Percentiles rank a stretch among this genome's conserved stretches.
Conservation (phyloP, 2,329 filamentous ascomycete genomes). For the Cladophialophora psammophila region DNA sequence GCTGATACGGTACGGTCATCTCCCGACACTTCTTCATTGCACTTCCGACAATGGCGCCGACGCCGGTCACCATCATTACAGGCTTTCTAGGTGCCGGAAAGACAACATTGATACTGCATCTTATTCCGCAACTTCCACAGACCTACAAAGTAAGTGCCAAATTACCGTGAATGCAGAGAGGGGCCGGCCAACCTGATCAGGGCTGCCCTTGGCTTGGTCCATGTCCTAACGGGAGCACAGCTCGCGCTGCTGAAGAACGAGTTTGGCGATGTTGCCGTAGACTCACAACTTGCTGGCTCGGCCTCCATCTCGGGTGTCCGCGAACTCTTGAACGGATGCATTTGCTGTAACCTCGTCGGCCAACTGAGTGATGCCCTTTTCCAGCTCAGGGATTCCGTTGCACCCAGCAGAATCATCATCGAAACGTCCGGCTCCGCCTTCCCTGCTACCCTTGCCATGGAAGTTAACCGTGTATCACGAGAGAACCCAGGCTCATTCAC, state of each 20-base stretch:
- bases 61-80: constrained; percentile 92
- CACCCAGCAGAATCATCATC: constrained; percentile 86
- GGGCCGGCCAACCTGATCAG: background rate
- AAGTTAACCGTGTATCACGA: constrained; percentile 80
- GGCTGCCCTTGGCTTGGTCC: background rate
- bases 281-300: constrained; percentile 86
- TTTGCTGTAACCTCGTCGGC: constrained; percentile 98
- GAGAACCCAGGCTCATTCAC: constrained; percentile 68
- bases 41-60: constrained; percentile 65
- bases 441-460: constrained; percentile 87
- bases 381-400: constrained; percentile 68
- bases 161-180: background rate
- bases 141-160: constrained; percentile 64
- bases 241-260: constrained; percentile 98
- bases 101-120: constrained; percentile 92
- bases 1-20: background rate
- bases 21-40: constrained; percentile 4
- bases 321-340: constrained; percentile 95
- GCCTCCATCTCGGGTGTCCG: constrained; percentile 86
- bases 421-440: constrained; percentile 91
- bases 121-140: constrained; percentile 86
- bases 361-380: constrained; percentile 81
- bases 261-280: constrained; percentile 92
- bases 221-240: constrained; percentile 49
- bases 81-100: constrained; percentile 97